A percentile compares a stretch with the other conserved stretches of the same genome.
These are phyloP conservation scores for Beauveria medogensis DNA, from an alignment of 2,329 filamentous ascomycete species.

Conservation along the genomic window DNA sequence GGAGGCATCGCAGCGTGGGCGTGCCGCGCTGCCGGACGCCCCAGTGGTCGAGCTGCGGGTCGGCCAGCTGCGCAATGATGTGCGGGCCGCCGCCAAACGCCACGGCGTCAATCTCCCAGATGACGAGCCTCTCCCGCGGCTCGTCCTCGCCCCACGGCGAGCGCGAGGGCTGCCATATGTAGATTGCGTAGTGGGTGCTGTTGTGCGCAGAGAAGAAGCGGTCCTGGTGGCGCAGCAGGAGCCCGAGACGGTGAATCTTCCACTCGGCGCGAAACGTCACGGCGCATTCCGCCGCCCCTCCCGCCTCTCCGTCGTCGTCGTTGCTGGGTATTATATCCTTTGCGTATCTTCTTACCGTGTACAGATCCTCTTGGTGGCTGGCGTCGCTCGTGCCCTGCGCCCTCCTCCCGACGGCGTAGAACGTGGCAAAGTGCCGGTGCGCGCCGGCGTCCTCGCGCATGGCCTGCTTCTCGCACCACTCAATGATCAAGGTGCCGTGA, in stretches of 20 bases:
- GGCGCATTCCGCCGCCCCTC: constrained; percentile 23
- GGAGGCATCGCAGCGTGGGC: constrained; percentile 41
- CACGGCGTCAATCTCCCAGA: constrained; percentile 48
- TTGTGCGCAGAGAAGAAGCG: constrained; percentile 57
- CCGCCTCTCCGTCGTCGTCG: background rate
- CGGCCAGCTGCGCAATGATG: constrained; percentile 41
- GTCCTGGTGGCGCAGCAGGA: constrained; percentile 45
- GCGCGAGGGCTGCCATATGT: constrained; percentile 52
- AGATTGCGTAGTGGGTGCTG: constrained; percentile 51
- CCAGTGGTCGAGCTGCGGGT: constrained; percentile 43
- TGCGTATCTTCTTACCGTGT: background rate
- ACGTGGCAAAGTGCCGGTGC: constrained; percentile 52
- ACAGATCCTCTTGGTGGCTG: constrained; percentile 1
- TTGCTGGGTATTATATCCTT: background rate
- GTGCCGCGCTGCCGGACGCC: constrained; percentile 43
- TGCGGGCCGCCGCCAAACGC: constrained; percentile 26
- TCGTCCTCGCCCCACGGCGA: constrained; percentile 47
- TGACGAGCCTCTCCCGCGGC: constrained; percentile 47
- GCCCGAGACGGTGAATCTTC: constrained; percentile 50
- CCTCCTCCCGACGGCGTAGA: constrained; percentile 39
- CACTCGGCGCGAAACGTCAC: constrained; percentile 49
- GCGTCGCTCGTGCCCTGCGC: background rate
- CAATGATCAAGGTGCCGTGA: constrained; percentile 49
- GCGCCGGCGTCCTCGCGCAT: constrained; percentile 31
- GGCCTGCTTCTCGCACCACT: constrained; percentile 49